Evolutionary conservation across 2,329 filamentous ascomycete species (phyloP), one percentile per base, ranked within the genome.

Genomic region (Chaetomiaceae sp.): DNA sequence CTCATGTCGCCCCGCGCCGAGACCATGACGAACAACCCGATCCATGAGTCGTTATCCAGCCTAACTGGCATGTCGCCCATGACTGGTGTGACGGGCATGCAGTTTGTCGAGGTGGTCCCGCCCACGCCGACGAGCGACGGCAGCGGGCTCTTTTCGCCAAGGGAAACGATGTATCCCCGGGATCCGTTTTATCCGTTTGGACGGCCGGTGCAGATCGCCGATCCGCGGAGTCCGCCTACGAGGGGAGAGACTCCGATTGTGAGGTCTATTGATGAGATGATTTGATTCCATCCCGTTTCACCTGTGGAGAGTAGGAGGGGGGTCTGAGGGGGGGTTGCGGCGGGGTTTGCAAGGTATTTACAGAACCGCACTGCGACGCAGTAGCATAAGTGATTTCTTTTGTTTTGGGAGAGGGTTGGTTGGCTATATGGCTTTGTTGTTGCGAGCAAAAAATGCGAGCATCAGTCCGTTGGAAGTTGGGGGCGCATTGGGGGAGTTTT

Each of bases 171-270:
- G 63, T 82, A 84, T 53, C 77, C 80, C 4, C 71, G 78, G 23
- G 76, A 83, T 58, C 73, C 77, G 0, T 77, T 80, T 53, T 72
- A 69, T 43, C 72, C 77, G 2, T 81, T 82, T 59, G 75, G 73
- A 40, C 73, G 76, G 34, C 79, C 79, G 11, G 62, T 72, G 3
- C 76, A 79, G 56, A 70, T 75, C 11, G 75, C 75, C 14, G 87
- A 91, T 65, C 88, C 88, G 14, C 75, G 88, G 61, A 91, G 87
- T 66, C 88, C 88, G 15, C 85, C 87, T 0, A 88, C 85, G 12
- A 82, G 81, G 63, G 87, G 88, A 36, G 85, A 87, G 66, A 83
- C 82, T 54, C 86, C 88, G 3, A 91, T 92, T 56, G 82, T 84
- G 47, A 78, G 88, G 53, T 91, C 85, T 54, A 92, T 92, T 63